Percentiles rank a stretch among this genome's conserved stretches.
phyloP scores from a whole-genome alignment of 2,329 filamentous ascomycete species.

The Huntiella bhutanensis region DNA sequence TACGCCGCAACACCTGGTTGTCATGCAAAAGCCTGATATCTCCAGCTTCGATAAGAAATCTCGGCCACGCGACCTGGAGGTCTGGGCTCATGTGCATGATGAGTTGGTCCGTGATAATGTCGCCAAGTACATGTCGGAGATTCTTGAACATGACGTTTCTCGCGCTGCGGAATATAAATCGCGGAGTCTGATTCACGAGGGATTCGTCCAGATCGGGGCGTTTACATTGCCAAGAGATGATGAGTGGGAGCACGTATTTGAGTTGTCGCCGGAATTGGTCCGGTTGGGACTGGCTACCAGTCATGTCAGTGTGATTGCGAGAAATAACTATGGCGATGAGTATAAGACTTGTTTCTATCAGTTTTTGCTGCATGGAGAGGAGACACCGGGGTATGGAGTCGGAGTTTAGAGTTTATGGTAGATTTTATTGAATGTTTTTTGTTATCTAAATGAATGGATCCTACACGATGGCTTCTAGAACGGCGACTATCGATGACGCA shows the following conservation, averaged over 20 bases:
- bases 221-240: slow-evolving; percentile 33
- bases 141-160: too few relatives aligned
- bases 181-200: slow-evolving; percentile 12
- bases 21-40: slow-evolving; percentile 50
- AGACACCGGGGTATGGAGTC: too few relatives aligned
- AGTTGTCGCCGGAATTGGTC: slow-evolving; percentile 30
- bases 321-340: slow-evolving; percentile 37
- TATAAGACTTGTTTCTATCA: slow-evolving; percentile 49
- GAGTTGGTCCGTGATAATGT: too few relatives aligned
- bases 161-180: too few relatives aligned
- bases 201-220: slow-evolving; percentile 37
- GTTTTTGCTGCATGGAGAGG: slow-evolving; percentile 35
- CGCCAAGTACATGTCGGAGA: too few relatives aligned
- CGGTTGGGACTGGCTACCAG: slow-evolving; percentile 29
- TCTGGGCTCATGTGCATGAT: slow-evolving; percentile 34
- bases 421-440: too few relatives aligned
- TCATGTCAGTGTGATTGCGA: slow-evolving; percentile 33
- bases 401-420: too few relatives aligned
- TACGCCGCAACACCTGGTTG: slow-evolving; percentile 47
- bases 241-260: slow-evolving; percentile 32
- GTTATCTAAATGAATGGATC: too few relatives aligned
- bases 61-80: slow-evolving; percentile 48
- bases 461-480: too few relatives aligned
- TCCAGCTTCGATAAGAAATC: slow-evolving; percentile 42
- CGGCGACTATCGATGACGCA: too few relatives aligned